These are phyloP conservation scores for Rhodosporidiobolus sp. DNA, from an alignment of 768 basidiomycete genomes.

Conservation along the genomic window DNA sequence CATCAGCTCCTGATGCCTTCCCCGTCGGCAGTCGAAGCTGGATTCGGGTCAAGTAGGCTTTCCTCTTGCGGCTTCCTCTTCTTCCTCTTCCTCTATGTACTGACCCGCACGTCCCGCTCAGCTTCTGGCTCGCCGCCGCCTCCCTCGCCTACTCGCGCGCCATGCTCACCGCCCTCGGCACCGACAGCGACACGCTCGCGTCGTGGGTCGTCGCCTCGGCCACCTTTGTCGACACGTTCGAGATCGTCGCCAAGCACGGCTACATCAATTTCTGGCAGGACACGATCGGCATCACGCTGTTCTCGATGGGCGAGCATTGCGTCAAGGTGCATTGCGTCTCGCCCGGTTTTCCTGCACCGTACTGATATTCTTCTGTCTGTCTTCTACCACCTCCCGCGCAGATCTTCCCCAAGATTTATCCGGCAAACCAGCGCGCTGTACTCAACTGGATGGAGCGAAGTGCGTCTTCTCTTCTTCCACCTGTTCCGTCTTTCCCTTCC, in stretches of 20 bases:
- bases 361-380: background rate
- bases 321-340: constrained; percentile 6
- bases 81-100: background rate
- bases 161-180: constrained; percentile 1
- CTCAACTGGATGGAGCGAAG: constrained; percentile 3
- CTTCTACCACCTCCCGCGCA: no score
- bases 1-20: constrained; percentile 8
- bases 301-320: constrained; percentile 13
- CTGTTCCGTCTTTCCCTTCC: no score
- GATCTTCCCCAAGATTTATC: constrained; percentile 1
- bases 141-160: constrained; percentile 2
- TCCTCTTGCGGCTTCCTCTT: background rate
- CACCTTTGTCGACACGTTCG: constrained; percentile 12
- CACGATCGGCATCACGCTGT: constrained; percentile 13
- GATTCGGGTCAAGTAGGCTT: constrained; percentile 13
- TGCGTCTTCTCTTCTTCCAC: background rate
- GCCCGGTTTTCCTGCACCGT: background rate
- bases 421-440: background rate
- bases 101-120: background rate
- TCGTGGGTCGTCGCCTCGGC: constrained; percentile 2
- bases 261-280: constrained; percentile 15
- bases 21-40: background rate
- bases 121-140: constrained; percentile 16
- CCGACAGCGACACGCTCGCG: background rate
- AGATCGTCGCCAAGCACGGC: constrained; percentile 1